These are phyloP conservation scores for Flammula alnicola DNA, from an alignment of 1,284 basidiomycete genomes.

Conservation along the genomic window DNA sequence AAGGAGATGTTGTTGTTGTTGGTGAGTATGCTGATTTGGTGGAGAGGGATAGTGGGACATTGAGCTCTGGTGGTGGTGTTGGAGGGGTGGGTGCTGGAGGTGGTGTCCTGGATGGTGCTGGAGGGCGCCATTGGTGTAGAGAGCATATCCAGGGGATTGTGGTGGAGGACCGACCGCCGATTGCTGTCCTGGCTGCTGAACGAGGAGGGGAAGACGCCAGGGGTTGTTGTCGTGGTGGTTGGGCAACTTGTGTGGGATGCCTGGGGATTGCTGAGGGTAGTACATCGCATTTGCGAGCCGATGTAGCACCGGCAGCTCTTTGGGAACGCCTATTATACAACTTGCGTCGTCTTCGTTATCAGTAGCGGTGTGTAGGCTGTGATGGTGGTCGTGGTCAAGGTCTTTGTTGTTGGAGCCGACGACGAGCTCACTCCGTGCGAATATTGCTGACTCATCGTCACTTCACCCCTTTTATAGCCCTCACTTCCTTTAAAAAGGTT, in stretches of 20 bases:
- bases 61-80: conserved; percentile 78
- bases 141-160: conserved; percentile 69
- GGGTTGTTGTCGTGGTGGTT: conserved; percentile 71
- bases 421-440: conserved; percentile 5
- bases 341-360: conserved; percentile 20
- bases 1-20: conserved; percentile 50
- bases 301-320: conserved; percentile 13
- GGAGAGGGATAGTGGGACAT: conserved; percentile 76
- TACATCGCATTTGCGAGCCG: conserved; percentile 61
- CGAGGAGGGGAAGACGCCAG: conserved; percentile 71
- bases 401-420: background rate
- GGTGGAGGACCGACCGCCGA: conserved; percentile 59
- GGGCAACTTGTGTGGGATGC: conserved; percentile 73
- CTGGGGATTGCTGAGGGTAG: conserved; percentile 80
- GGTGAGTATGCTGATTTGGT: conserved; percentile 61
- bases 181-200: conserved; percentile 60
- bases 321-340: conserved; percentile 1
- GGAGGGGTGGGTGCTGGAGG: conserved; percentile 59
- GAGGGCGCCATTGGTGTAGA: conserved; percentile 72
- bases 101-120: conserved; percentile 66
- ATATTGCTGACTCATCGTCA: conserved; percentile 11
- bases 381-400: conserved; percentile 12
- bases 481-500: too few relatives aligned
- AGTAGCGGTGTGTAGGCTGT: conserved; percentile 17
- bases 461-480: conserved; percentile 1